Base-by-base conservation (phyloP, 495 filamentous ascomycete species). In the Daldinia loculata region DNA sequence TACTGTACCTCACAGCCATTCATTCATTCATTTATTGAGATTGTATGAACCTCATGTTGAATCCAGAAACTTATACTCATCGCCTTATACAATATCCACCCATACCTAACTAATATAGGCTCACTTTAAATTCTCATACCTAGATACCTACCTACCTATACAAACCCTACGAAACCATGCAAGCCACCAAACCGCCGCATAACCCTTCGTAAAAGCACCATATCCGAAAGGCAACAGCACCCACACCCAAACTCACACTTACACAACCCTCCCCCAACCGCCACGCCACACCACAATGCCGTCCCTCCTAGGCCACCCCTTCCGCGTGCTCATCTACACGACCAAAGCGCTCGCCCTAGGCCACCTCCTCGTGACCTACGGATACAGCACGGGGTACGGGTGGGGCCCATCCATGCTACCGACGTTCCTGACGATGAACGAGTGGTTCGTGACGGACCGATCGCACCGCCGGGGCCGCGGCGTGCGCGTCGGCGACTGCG, bases 371-470 rank as follows among this genome's bases (percentile, higher is more conserved):
- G 85, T 82, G 71, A 76, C 83, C 14, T 84, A 90, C 76, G 81
- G 82, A 56, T 81, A 83, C 78, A 75, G 71, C 55, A 66, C 88
- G 56, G 84, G 86, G 36, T 80, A 81, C 7, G 85, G 85, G 61
- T 80, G 80, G 30, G 93, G 93, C 1, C 88, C 92, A 0, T 92
- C 89, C 2, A 95, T 95, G 92, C 87, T 93, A 55, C 93, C 93
- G 27, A 94, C 92, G 4, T 86, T 95, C 67, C 82, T 84, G 30
- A 84, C 87, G 0, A 72, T 81, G 3, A 88, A 89, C 55, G 91
- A 94, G 75, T 88, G 82, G 73, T 83, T 92, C 11, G 74, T 93
- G 5, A 89, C 91, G n/a, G 89, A 86, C 43, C 86, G 87, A 55
- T 75, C 83, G 26, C 86, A 92, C 80, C 83, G 88, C 0, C 84